Evolutionary conservation across 495 filamentous ascomycete species (phyloP), one percentile per base, ranked within the genome.

Genomic region (Gamarada debralockiae): DNA sequence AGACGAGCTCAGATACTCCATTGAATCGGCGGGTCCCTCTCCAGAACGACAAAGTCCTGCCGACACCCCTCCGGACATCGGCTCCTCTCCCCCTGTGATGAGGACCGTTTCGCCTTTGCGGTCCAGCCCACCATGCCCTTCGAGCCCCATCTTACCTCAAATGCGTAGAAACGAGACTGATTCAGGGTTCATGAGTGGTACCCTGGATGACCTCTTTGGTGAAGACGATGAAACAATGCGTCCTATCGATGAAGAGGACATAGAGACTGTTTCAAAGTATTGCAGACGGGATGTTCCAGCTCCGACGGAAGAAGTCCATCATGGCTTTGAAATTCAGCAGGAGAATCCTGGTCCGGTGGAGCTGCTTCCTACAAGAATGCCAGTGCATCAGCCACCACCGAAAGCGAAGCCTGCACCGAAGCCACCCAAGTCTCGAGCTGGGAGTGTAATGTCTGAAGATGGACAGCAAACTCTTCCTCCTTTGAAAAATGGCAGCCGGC

Each of bases 101-200:
- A 73, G 80, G 46, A 68, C 73, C 25, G 37, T 55, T 24, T 52
- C 59, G 25, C 58, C 65, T 14, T 65, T 75, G 13, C 68, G 67
- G 53, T 69, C 77, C 53, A 72, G 78, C 71, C 66, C 83, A 57
- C 21, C 65, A 57, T 52, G 55, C 48, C 76, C 83, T 25, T 92
- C 89, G 2, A 95, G 89, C 56, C 89, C 89, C 5, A 73, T 82
- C 20, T 72, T 92, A 33, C 87, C 89, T 8, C 67, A 75, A 33
- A 59, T 69, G 56, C 64, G 66, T 2, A 73, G 77, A 50, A 71
- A 76, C 12, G 89, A 95, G 63, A 71, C 77, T 12, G 89, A 95
- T 64, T 91, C 86, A 9, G 87, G 87, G 0, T 91, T 90, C 60
- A 87, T 90, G 85, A 91, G 86, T 66, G 85, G 81, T 6, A 77